phyloP scores from a whole-genome alignment of 169 alveolate genomes.

The Perkinsus olseni region DNA sequence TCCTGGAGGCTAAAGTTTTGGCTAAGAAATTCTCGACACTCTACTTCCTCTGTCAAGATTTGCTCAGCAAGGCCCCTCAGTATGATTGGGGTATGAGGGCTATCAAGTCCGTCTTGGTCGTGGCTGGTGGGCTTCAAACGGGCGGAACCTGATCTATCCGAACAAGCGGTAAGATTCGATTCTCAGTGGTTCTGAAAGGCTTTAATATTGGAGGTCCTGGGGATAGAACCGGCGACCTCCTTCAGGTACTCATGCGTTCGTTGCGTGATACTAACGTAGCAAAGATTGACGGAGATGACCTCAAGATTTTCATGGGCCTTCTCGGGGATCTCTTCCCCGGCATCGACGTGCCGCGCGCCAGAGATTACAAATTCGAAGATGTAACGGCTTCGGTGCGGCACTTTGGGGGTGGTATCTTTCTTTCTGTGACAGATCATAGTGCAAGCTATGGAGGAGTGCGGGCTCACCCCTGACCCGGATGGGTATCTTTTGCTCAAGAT shows the following conservation, averaged over 20 bases:
- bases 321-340: constrained; percentile 87
- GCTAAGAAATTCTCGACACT: constrained; percentile 85
- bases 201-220: too few relatives aligned
- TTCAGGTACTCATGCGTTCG: constrained; percentile 74
- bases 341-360: constrained; percentile 77
- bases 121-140: constrained; percentile 92
- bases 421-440: constrained; percentile 39
- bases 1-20: constrained; percentile 82
- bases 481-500: constrained; percentile 79
- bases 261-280: constrained; percentile 83
- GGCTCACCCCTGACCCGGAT: constrained; percentile 46
- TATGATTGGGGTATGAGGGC: constrained; percentile 97
- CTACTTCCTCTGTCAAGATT: constrained; percentile 78
- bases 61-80: constrained; percentile 80
- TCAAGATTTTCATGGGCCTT: constrained; percentile 59
- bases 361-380: constrained; percentile 74
- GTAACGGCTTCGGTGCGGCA: constrained; percentile 30
- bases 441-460: constrained; percentile 17
- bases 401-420: constrained; percentile 49
- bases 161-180: constrained; percentile 58
- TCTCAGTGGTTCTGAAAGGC: too few relatives aligned
- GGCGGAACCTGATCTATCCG: constrained; percentile 80
- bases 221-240: too few relatives aligned
- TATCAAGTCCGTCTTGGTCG: constrained; percentile 85
- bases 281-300: constrained; percentile 79